These are phyloP conservation scores for Colletotrichum incanum DNA, from an alignment of 2,329 filamentous ascomycete genomes.

Conservation along the genomic window DNA sequence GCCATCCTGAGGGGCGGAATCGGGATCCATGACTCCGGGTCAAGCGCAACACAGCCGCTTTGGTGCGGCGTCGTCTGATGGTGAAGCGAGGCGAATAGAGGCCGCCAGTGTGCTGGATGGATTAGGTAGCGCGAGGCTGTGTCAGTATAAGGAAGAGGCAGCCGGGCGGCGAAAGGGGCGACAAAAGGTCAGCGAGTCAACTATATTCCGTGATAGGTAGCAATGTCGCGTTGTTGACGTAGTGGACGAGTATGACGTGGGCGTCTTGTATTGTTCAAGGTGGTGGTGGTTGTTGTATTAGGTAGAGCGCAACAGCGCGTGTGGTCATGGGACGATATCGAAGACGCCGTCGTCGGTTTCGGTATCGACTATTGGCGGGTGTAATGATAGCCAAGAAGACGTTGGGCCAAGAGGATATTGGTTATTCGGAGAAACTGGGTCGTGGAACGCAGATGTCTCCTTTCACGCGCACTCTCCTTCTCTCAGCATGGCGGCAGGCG, in stretches of 20 bases:
- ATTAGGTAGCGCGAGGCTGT: slow-evolving; percentile 32
- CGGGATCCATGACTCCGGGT: slow-evolving; percentile 36
- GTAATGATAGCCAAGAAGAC: not conserved
- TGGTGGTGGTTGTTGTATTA: slow-evolving; percentile 3
- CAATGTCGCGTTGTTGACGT: not conserved
- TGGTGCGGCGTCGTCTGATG: slow-evolving; percentile 29
- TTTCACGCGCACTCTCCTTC: slow-evolving; percentile 3
- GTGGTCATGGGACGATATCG: slow-evolving; percentile 22
- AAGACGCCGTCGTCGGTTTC: slow-evolving; percentile 7
- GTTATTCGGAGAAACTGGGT: not conserved
- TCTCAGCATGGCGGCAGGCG: slow-evolving; percentile 17
- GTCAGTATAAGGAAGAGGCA: slow-evolving; percentile 25
- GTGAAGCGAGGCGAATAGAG: slow-evolving; percentile 17
- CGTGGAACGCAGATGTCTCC: slow-evolving; percentile 13
- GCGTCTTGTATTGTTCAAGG: not conserved
- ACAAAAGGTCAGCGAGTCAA: not conserved
- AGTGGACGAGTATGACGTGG: slow-evolving; percentile 3
- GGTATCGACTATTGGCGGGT: slow-evolving; percentile 2
- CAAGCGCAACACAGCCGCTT: slow-evolving; percentile 28
- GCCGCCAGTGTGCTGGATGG: slow-evolving; percentile 23
- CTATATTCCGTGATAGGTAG: slow-evolving; percentile 1
- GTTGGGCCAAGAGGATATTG: not conserved
- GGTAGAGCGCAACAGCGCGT: slow-evolving; percentile 7
- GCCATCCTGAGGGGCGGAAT: slow-evolving; percentile 33
- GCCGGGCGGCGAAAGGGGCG: slow-evolving; percentile 36